A percentile compares a stretch with the other conserved stretches of the same genome.
phyloP scores from a whole-genome alignment of 2,329 filamentous ascomycete genomes.

The Colletotrichum euphorbiae region DNA sequence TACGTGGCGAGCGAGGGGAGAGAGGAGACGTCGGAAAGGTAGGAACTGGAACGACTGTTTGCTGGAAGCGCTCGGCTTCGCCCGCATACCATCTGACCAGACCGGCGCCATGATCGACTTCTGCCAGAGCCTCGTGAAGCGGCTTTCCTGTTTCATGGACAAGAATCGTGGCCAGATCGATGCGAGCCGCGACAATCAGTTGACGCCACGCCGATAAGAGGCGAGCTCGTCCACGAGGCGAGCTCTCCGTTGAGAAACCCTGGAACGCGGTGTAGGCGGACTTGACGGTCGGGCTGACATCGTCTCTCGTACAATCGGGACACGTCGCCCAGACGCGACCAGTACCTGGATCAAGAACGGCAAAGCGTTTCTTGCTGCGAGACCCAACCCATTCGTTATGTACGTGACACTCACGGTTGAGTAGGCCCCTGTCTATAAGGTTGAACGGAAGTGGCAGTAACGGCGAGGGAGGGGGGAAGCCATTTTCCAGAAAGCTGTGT shows the following conservation, averaged over 20 bases:
- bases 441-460: slow-evolving; percentile 50
- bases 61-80: slow-evolving; percentile 60
- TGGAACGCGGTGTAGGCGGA: slow-evolving; percentile 52
- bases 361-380: slow-evolving; percentile 60
- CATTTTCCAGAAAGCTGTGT: slow-evolving; percentile 16
- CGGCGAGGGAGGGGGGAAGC: slow-evolving; percentile 13
- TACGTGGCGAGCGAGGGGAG: neutral
- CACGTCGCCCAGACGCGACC: slow-evolving; percentile 62
- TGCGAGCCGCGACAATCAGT: slow-evolving; percentile 50
- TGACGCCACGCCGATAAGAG: slow-evolving; percentile 52
- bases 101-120: slow-evolving; percentile 65
- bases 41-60: slow-evolving; percentile 51
- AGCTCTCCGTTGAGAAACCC: slow-evolving; percentile 52
- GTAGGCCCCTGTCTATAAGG: slow-evolving; percentile 60
- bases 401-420: slow-evolving; percentile 62
- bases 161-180: slow-evolving; percentile 54
- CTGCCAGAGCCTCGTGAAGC: slow-evolving; percentile 62
- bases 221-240: slow-evolving; percentile 50
- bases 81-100: slow-evolving; percentile 69
- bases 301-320: slow-evolving; percentile 57
- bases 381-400: slow-evolving; percentile 60
- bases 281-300: slow-evolving; percentile 53
- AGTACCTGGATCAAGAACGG: slow-evolving; percentile 65
- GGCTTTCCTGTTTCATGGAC: slow-evolving; percentile 68
- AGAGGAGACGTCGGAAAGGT: slow-evolving; percentile 1